phyloP scores from a whole-genome alignment of 192 early-diverging fungal species.

The Backusella sp. region DNA sequence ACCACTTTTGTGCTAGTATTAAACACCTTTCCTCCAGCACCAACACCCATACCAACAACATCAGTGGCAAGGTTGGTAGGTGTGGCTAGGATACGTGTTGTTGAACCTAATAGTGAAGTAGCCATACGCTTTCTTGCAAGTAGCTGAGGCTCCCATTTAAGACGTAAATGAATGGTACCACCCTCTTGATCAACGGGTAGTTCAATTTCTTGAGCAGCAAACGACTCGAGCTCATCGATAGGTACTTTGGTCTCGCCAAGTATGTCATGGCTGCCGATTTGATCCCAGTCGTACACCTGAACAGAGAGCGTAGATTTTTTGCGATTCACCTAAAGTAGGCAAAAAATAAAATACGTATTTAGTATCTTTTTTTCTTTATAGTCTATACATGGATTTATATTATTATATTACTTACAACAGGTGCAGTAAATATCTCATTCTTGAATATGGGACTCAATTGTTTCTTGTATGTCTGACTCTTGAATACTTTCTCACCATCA shows the following conservation, averaged over 20 bases:
- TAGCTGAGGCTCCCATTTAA: conserved; percentile 61
- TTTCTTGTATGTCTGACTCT: conserved; percentile 71
- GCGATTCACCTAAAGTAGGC: conserved; percentile 28
- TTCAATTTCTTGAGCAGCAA: conserved; percentile 24
- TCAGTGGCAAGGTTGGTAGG: conserved; percentile 57
- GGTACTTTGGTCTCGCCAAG: conserved; percentile 55
- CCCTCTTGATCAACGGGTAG: not conserved
- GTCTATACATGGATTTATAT: not conserved
- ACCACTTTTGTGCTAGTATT: conserved; percentile 31
- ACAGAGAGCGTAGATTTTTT: conserved; percentile 54
- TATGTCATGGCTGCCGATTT: conserved; percentile 57
- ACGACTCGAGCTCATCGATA: conserved; percentile 37
- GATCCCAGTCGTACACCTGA: conserved; percentile 79
- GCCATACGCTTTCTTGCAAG: conserved; percentile 30
- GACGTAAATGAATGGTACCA: conserved; percentile 39
- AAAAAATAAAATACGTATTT: not conserved
- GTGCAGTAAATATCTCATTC: conserved; percentile 59
- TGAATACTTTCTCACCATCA: conserved; percentile 66
- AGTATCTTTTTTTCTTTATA: not conserved
- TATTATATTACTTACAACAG: conserved; percentile 36
- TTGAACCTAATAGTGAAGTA: conserved; percentile 21
- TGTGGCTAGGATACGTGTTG: conserved; percentile 47
- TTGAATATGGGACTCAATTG: conserved; percentile 66
- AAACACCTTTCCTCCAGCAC: conserved; percentile 38
- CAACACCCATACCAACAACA: conserved; percentile 55